These are phyloP conservation scores for Podaxis sp. DNA, from an alignment of 768 basidiomycete genomes.

Conservation along the genomic window DNA sequence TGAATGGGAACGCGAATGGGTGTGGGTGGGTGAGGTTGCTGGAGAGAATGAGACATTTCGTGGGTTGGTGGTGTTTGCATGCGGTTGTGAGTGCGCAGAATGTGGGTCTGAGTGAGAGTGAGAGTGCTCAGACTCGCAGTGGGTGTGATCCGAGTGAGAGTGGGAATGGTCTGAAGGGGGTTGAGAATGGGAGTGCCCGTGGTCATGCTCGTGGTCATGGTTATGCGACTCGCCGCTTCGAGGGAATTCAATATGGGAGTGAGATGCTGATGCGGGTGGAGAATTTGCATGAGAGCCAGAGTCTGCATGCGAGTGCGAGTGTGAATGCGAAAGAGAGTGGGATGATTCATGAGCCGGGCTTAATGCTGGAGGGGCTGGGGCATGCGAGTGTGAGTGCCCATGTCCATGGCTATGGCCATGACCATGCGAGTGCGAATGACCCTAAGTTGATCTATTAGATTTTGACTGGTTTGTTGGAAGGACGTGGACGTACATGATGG, in stretches of 20 bases:
- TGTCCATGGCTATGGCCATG: conserved; percentile 25
- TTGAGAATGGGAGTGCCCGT: conserved; percentile 28
- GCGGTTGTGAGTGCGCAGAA: conserved; percentile 1
- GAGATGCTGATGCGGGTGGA: conserved; percentile 18
- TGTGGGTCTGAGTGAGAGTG: conserved; percentile 27
- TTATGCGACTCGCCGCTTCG: conserved; percentile 1
- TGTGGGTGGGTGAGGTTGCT: conserved; percentile 26
- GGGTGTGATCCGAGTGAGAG: conserved; percentile 27
- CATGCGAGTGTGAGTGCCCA: conserved; percentile 36
- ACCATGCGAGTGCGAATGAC: conserved; percentile 53
- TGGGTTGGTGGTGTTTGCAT: background rate
- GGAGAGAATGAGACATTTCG: conserved; percentile 25
- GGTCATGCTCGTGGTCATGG: conserved; percentile 17
- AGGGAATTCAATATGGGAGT: conserved; percentile 23
- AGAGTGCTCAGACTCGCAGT: conserved; percentile 14
- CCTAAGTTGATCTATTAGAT: conserved; percentile 28
- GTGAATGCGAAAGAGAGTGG: conserved; percentile 28
- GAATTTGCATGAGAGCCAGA: conserved; percentile 20
- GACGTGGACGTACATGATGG: conserved; percentile 61
- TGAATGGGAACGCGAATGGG: conserved; percentile 21
- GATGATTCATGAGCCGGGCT: conserved; percentile 24
- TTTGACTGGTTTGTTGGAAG: background rate
- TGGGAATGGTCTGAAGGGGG: conserved; percentile 25
- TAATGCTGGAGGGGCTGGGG: conserved; percentile 16
- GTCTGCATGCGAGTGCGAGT: conserved; percentile 20